phyloP scores from a whole-genome alignment of 2,329 filamentous ascomycete species.

The Fusarium tjaetaba region DNA sequence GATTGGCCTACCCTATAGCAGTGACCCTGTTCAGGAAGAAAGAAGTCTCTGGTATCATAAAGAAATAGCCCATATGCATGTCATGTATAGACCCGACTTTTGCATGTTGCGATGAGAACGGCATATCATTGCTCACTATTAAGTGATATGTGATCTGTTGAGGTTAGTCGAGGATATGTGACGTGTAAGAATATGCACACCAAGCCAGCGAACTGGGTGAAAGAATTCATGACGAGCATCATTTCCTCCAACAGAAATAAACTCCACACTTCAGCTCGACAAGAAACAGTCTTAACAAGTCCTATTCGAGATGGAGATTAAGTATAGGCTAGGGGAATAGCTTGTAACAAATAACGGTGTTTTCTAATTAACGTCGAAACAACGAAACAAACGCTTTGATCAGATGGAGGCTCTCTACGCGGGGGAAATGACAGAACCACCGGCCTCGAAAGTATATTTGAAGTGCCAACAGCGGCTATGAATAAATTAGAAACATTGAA shows the following conservation, averaged over 20 bases:
- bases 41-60: background rate
- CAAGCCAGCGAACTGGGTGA: background rate
- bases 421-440: background rate
- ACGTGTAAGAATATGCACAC: background rate
- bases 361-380: conserved; percentile 9
- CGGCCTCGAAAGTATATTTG: conserved; percentile 9
- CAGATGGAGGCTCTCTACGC: background rate
- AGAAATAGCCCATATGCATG: background rate
- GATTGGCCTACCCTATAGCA: background rate
- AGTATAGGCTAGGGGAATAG: background rate
- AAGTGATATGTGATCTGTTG: background rate
- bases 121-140: background rate
- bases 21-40: background rate
- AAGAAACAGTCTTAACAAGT: background rate
- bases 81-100: background rate
- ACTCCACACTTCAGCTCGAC: conserved; percentile 2
- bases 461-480: background rate
- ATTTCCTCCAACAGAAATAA: background rate
- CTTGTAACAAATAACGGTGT: background rate
- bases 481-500: background rate
- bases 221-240: background rate
- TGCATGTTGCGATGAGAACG: background rate
- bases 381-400: conserved; percentile 28
- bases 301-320: background rate
- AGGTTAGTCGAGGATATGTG: background rate